Conservation (phyloP, 176 grass and related monocot genomes). For the Oryza rufipogon region DNA sequence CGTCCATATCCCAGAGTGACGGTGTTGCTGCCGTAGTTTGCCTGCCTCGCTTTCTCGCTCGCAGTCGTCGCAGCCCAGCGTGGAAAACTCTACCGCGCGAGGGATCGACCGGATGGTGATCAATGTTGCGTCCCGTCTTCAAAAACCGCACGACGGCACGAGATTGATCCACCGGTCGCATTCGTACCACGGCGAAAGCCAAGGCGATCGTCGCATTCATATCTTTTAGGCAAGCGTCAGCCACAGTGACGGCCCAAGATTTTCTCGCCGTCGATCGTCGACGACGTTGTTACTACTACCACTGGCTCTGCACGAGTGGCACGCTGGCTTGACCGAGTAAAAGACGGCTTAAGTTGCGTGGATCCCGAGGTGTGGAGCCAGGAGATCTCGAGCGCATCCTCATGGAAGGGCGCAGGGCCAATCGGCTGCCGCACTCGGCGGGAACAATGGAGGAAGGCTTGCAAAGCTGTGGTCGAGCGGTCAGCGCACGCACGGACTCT, state of each 20-base stretch:
- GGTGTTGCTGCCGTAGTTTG: background rate
- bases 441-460: background rate
- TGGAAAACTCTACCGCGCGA: background rate
- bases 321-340: background rate
- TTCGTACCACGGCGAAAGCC: background rate
- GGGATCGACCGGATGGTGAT: constrained; percentile 37
- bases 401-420: constrained; percentile 15
- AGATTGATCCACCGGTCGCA: background rate
- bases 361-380: constrained; percentile 29
- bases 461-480: background rate
- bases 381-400: constrained; percentile 24
- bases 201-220: constrained; percentile 19
- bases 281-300: background rate
- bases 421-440: constrained; percentile 9
- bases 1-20: background rate
- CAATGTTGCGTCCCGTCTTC: constrained; percentile 7
- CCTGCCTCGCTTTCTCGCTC: background rate
- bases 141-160: background rate
- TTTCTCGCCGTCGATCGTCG: background rate
- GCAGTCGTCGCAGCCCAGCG: constrained; percentile 4
- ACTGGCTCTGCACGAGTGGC: constrained; percentile 3
- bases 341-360: background rate
- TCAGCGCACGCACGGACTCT: constrained; percentile 20
- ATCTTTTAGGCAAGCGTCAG: background rate
- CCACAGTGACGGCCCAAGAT: constrained; percentile 20